Base-by-base conservation (phyloP, 73 alveolate genomes). In the Stentor roeselii region DNA sequence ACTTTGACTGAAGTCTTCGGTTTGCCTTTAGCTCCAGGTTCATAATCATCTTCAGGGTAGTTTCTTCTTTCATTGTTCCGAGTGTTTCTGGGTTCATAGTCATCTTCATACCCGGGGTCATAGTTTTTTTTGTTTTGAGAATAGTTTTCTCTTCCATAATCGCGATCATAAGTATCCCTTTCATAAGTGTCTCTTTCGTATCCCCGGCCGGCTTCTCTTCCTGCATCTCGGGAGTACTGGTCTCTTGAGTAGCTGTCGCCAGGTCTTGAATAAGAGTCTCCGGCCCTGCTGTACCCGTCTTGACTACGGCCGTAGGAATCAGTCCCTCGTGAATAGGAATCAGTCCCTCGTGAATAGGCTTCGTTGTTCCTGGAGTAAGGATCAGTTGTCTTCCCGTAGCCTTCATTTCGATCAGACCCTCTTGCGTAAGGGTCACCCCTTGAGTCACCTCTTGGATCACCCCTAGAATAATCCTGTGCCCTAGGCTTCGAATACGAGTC, bases 1-100 rank as follows among this genome's bases (percentile, higher is more conserved):
- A 67, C 80, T 2, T 67, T 67, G 21, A 67, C 80, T 67, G 80
- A 67, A 1, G 80, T 67, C 34, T 67, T 67, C 37, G 37, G 41
- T 21, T 67, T 67, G 34, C 37, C 80, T 21, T 21, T 67, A 27
- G 21, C 37, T 34, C 80, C 37, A 27, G 80, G 37, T 67, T 34
- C 41, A 67, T 34, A 15, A 30, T 67, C 15, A 67, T 67, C 37
- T 30, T 32, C 37, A 27, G 21, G 41, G 21, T 67, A 36, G 14
- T 34, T 67, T 67, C 80, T 34, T 21, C 34, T 11, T 6, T 50
- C 6, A 50, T 50, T 50, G 21, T n/a, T 6, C 30, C 21, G 67
- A 50, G 67, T 50, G 67, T 50, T 50, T 21, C 21, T 50, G 30
- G 21, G 6, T 50, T 11, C 67, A 21, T 50, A 27, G 21, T 67